Evolutionary conservation across 2,329 filamentous ascomycete genomes (phyloP).

Genomic region (Juglanconis oblonga): DNA sequence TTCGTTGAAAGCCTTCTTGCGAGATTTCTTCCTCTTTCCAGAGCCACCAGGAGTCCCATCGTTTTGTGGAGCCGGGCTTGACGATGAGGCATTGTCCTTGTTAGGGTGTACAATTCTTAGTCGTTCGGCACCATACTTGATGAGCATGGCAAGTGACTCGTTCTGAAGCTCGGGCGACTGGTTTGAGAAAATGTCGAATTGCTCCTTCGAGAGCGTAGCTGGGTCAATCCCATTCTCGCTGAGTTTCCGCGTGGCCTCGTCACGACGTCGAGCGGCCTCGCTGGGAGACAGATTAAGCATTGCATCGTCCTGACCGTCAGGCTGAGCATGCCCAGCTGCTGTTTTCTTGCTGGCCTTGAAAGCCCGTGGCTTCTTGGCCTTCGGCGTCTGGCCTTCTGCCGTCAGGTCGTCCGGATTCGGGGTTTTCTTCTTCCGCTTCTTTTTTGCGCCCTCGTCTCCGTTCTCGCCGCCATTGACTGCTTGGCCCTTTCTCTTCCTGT

Average conservation of each 20-base stretch:
- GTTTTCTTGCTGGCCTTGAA: slow-evolving; percentile 15
- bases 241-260: slow-evolving; percentile 47
- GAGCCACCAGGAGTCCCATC: slow-evolving; percentile 21
- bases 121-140: slow-evolving; percentile 55
- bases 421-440: slow-evolving; percentile 29
- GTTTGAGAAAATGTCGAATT: slow-evolving; percentile 59
- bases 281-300: slow-evolving; percentile 40
- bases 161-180: slow-evolving; percentile 54
- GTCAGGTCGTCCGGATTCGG: slow-evolving; percentile 12
- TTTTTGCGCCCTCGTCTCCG: slow-evolving; percentile 22
- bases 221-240: slow-evolving; percentile 47
- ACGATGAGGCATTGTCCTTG: slow-evolving; percentile 28
- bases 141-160: slow-evolving; percentile 54
- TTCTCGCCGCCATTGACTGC: slow-evolving; percentile 5
- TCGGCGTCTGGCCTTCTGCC: slow-evolving; percentile 16
- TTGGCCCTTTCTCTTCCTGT: slow-evolving; percentile 23
- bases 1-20: slow-evolving; percentile 26
- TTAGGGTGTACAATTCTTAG: slow-evolving; percentile 55
- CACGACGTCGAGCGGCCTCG: slow-evolving; percentile 48
- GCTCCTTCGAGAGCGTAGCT: slow-evolving; percentile 48
- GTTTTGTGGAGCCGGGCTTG: slow-evolving; percentile 18
- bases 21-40: slow-evolving; percentile 25
- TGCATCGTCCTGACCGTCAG: slow-evolving; percentile 24
- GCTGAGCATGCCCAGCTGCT: slow-evolving; percentile 11
- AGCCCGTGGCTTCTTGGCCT: slow-evolving; percentile 21